Percentiles rank a stretch among this genome's conserved stretches.
Conservation (phyloP, 2,329 filamentous ascomycete genomes). For the Chaetoscypha palmicola region DNA sequence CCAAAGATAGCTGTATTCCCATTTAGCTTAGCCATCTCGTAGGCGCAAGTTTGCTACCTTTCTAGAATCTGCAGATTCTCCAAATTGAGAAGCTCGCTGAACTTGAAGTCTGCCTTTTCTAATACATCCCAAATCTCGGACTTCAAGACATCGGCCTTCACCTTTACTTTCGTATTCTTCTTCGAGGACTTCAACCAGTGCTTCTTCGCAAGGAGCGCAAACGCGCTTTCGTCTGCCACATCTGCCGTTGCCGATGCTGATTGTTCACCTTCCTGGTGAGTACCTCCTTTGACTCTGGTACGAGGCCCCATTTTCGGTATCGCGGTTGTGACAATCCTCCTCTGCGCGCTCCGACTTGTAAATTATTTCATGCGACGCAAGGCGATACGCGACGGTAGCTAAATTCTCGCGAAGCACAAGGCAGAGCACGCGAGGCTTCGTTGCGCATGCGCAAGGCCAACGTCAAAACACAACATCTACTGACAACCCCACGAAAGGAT, state of each 20-base stretch:
- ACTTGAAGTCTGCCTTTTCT: conserved; percentile 72
- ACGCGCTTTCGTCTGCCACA: conserved; percentile 62
- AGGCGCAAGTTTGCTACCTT: conserved; percentile 43
- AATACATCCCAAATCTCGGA: conserved; percentile 82
- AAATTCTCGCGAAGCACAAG: conserved; percentile 1
- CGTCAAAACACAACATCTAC: neutral
- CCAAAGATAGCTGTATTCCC: conserved; percentile 72
- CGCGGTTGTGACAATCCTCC: conserved; percentile 5
- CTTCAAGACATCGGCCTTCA: conserved; percentile 76
- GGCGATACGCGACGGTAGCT: conserved; percentile 7
- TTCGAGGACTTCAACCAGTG: conserved; percentile 70
- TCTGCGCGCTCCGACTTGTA: neutral
- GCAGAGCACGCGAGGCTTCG: conserved; percentile 8
- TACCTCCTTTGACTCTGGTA: conserved; percentile 24
- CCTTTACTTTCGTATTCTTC: conserved; percentile 57
- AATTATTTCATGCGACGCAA: conserved; percentile 8
- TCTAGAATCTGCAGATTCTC: conserved; percentile 90
- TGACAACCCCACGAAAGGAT: neutral
- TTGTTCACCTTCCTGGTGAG: conserved; percentile 33
- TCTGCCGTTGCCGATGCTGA: conserved; percentile 60
- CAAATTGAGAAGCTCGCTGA: conserved; percentile 70
- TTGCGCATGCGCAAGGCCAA: neutral
- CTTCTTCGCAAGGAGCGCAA: conserved; percentile 71
- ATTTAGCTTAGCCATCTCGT: conserved; percentile 16
- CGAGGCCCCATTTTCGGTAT: conserved; percentile 28